Evolutionary conservation across 1,139 yeast genomes (phyloP), one percentile per base, ranked within the genome.

Genomic region (Debaryomyces subglobosus): DNA sequence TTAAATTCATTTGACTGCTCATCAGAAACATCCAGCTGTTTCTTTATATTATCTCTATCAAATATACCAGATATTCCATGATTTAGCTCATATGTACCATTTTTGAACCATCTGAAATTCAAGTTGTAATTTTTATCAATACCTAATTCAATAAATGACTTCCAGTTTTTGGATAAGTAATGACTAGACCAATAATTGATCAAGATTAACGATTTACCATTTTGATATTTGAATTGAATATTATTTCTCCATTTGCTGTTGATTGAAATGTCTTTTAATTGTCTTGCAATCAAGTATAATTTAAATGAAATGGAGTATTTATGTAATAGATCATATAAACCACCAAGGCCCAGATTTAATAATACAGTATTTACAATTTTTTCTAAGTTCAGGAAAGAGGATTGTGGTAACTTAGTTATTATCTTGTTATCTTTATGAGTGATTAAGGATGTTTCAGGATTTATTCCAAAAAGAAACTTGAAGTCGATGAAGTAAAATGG

Each of bases 401-500:
- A 48, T 32, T 54, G 53, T 5, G 79, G 78, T 37, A 75, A 59
- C 41, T 54, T 56, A 0, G 79, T 74, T 16, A 60, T 54, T 24
- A 67, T 59, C 36, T 62, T 61, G 44, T 61, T 58, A 48, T 63
- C 63, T 29, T 55, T 56, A 49, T 67, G 69, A 30, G 74, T 65
- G 38, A 70, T 70, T 38, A 72, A 55, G 10, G 62, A 55, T 1
- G 68, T 65, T 47, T 69, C 74, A 0, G 71, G 73, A 53, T 69
- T 69, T 33, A 78, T 68, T 3, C 80, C 80, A 55, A 85, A 82
- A 3, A 79, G 70, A 52, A 90, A 82, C 50, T 82, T 77, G 65
- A 91, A 87, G 62, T 89, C 95, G 30, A 94, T 88, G 55, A 87
- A 76, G 60, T 84, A 86, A 57, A 87, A 86, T 10, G 92, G 92